These are phyloP conservation scores for Pleurotus giganteus DNA, from an alignment of 768 basidiomycete genomes.

Conservation along the genomic window DNA sequence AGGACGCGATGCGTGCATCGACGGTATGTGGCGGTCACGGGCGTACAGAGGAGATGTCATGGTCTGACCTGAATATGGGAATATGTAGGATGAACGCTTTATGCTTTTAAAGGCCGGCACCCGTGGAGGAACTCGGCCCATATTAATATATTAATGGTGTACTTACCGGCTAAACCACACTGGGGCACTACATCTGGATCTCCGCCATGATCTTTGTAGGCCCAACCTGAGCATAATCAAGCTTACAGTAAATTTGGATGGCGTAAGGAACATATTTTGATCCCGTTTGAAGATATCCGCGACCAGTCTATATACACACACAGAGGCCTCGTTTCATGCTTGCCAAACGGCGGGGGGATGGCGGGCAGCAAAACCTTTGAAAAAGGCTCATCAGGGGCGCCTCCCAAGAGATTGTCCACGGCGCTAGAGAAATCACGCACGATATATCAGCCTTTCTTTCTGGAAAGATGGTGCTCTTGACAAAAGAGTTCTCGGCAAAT, in stretches of 20 bases:
- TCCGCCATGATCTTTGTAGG: conserved; percentile 11
- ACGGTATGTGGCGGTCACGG: background rate
- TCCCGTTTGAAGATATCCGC: background rate
- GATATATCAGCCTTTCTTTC: conserved; percentile 4
- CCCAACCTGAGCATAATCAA: conserved; percentile 2
- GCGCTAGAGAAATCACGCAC: conserved; percentile 11
- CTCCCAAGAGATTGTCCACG: conserved; percentile 6
- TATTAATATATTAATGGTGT: conserved; percentile 10
- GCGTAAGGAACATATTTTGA: conserved; percentile 1
- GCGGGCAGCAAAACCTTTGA: background rate
- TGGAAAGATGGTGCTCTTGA: conserved; percentile 8
- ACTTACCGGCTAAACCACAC: conserved; percentile 11
- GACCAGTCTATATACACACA: background rate
- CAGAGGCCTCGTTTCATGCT: background rate
- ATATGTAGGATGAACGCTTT: conserved; percentile 8
- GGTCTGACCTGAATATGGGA: conserved; percentile 10
- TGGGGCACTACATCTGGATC: conserved; percentile 10
- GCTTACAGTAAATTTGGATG: background rate
- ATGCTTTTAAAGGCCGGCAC: conserved; percentile 10
- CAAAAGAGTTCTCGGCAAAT: conserved; percentile 8
- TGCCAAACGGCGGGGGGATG: background rate
- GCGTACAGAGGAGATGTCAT: conserved; percentile 2
- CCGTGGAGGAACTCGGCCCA: conserved; percentile 10
- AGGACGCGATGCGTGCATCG: background rate
- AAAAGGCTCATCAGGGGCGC: conserved; percentile 7